Percentiles rank a stretch among this genome's conserved stretches.
Evolutionary conservation across 2,329 filamentous ascomycete genomes (phyloP).

Genomic region (Paecilomyces dactylethromorphus): DNA sequence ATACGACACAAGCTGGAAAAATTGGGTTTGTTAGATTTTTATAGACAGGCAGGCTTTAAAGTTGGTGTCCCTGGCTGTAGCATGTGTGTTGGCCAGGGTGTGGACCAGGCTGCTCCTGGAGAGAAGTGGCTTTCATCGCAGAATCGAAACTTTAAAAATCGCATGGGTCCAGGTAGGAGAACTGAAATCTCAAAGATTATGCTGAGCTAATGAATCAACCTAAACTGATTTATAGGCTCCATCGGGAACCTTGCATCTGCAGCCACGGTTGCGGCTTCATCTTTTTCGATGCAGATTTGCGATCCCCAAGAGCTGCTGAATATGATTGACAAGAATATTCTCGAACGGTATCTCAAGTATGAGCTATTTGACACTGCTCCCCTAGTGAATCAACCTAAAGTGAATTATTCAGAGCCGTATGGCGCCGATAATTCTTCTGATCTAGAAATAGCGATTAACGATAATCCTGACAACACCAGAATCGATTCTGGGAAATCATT

Average conservation of each 20-base stretch:
- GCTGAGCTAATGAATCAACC: background rate
- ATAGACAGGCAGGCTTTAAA: slow-evolving; percentile 36
- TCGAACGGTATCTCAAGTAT: slow-evolving; percentile 7
- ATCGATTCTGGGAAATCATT: background rate
- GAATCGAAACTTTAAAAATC: slow-evolving; percentile 43
- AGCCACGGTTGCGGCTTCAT: slow-evolving; percentile 42
- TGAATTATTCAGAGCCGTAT: too few relatives aligned
- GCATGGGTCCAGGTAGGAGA: slow-evolving; percentile 36
- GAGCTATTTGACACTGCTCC: slow-evolving; percentile 1
- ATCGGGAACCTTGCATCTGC: slow-evolving; percentile 42
- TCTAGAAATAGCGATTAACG: too few relatives aligned
- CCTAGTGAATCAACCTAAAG: too few relatives aligned
- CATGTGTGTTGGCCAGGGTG: slow-evolving; percentile 40
- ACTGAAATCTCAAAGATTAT: background rate
- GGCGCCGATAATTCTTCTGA: too few relatives aligned
- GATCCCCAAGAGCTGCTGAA: slow-evolving; percentile 23
- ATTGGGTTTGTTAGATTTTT: slow-evolving; percentile 30
- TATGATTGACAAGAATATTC: slow-evolving; percentile 20
- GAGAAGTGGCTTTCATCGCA: slow-evolving; percentile 41
- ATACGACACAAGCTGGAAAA: slow-evolving; percentile 31
- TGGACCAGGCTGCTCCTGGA: slow-evolving; percentile 34
- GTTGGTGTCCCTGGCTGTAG: slow-evolving; percentile 38
- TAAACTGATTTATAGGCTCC: slow-evolving; percentile 19
- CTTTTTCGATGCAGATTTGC: slow-evolving; percentile 39
- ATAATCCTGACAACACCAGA: background rate